Evolutionary conservation across 2,329 filamentous ascomycete genomes (phyloP), one percentile per base, ranked within the genome.

Genomic region (Berkeleyomyces basicola): DNA sequence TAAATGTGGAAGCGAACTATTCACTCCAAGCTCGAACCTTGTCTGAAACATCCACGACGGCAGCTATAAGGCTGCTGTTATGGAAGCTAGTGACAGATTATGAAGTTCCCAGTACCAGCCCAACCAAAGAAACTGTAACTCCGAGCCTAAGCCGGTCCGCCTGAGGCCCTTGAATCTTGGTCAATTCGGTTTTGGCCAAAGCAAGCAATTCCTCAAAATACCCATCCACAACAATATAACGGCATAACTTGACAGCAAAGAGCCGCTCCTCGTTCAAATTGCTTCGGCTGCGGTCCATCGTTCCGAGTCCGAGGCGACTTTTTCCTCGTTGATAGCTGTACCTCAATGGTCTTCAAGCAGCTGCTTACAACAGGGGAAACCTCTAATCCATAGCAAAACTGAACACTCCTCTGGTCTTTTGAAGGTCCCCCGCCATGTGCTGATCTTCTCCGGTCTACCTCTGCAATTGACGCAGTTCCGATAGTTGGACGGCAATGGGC

Each of bases 261-360:
- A 78, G 67, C 71, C 78, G 0, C 79, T 86, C 4, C 74, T 90
- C 9, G 78, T 88, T 47, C 79, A 81, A 0, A 90, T n/a, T 91
- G 85, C 79, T 91, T 37, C 84, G 66, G 85, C 86, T 16, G 88
- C 88, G 14, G 87, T 87, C 67, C 79, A 84, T 0, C 86, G 89
- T 70, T 90, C 88, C 62, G 84, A 88, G 67, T 83, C 86, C 33
- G 83, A 87, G 65, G 87, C 87, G 0, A 89, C 95, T 70, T 96
- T 90, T 68, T 83, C 93, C 59, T 86, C 86, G 39, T 87, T 89
- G 0, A 88, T 95, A n/a, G 68, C 79, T 88, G 60, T 96, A 92
- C 75, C 92, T 88, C 84, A 87, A 86, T 70, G 90, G 89, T 0
- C 75, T 92, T 37, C 83, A 88, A n/a, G 65, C 86, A 90, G 66